phyloP scores from a whole-genome alignment of 768 basidiomycete species.

The Serendipita indica region DNA sequence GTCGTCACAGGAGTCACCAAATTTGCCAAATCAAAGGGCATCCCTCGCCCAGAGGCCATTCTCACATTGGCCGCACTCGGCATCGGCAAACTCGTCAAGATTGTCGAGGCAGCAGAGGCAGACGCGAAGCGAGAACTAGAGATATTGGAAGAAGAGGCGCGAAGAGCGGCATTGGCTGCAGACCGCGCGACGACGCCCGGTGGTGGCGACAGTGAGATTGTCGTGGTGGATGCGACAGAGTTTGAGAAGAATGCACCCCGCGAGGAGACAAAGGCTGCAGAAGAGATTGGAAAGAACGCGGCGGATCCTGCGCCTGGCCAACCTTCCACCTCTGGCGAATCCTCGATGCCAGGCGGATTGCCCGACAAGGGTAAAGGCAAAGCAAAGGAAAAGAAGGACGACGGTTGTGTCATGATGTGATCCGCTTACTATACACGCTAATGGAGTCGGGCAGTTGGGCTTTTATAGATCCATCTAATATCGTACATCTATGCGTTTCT shows the following conservation, averaged over 20 bases:
- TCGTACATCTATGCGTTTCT: no score
- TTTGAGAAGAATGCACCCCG: not conserved
- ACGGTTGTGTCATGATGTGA: not conserved
- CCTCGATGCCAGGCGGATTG: not conserved
- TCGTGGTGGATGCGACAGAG: not conserved
- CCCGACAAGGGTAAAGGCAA: not conserved
- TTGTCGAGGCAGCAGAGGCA: not conserved
- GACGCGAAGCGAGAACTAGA: not conserved
- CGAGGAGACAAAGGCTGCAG: not conserved
- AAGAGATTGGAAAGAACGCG: not conserved
- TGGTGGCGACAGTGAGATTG: not conserved
- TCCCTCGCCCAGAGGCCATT: conserved; percentile 11
- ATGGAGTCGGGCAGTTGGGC: no score
- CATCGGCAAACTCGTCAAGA: not conserved
- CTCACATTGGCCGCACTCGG: not conserved
- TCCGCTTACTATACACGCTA: no score
- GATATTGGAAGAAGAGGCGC: not conserved
- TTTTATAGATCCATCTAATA: no score
- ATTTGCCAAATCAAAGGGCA: conserved; percentile 15
- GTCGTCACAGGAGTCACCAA: conserved; percentile 15
- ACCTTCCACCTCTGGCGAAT: not conserved
- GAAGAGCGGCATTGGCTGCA: not conserved
- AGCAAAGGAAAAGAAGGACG: not conserved
- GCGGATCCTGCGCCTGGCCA: not conserved
- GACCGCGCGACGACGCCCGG: not conserved